Evolutionary conservation across 768 basidiomycete species (phyloP).

Genomic region (Ramaria rubella): DNA sequence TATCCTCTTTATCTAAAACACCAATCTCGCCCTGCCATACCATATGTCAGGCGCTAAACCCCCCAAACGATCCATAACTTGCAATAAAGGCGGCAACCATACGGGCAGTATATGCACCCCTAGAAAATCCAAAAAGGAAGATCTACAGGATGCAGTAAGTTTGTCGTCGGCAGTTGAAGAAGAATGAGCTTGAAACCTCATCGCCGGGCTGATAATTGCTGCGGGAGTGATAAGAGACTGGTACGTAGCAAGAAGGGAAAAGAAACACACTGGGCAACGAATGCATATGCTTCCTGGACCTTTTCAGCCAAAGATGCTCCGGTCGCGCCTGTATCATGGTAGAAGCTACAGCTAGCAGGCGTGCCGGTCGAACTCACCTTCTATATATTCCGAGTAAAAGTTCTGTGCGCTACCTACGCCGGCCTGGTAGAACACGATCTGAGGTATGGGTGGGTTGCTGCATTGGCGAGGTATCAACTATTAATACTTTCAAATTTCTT

Average conservation of each 20-base stretch:
- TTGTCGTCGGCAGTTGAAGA: not conserved
- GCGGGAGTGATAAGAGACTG: not conserved
- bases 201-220: slow-evolving; percentile 70
- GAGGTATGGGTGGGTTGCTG: slow-evolving; percentile 40
- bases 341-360: not conserved
- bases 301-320: slow-evolving; percentile 61
- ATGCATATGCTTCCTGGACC: slow-evolving; percentile 74
- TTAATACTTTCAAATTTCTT: not conserved
- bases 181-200: slow-evolving; percentile 39
- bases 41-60: not conserved
- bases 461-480: not conserved
- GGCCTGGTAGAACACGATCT: slow-evolving; percentile 58
- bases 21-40: slow-evolving; percentile 54
- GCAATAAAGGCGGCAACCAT: slow-evolving; percentile 71
- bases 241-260: not conserved
- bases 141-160: slow-evolving; percentile 37
- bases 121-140: slow-evolving; percentile 72
- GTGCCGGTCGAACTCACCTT: slow-evolving; percentile 35
- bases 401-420: slow-evolving; percentile 55
- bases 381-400: slow-evolving; percentile 51
- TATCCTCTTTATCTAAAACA: slow-evolving; percentile 59
- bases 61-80: not conserved
- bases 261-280: slow-evolving; percentile 63
- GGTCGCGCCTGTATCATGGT: slow-evolving; percentile 44
- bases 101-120: slow-evolving; percentile 71